These are phyloP conservation scores for Arachnomyces sp. DNA, from an alignment of 2,329 filamentous ascomycete species.

Conservation along the genomic window DNA sequence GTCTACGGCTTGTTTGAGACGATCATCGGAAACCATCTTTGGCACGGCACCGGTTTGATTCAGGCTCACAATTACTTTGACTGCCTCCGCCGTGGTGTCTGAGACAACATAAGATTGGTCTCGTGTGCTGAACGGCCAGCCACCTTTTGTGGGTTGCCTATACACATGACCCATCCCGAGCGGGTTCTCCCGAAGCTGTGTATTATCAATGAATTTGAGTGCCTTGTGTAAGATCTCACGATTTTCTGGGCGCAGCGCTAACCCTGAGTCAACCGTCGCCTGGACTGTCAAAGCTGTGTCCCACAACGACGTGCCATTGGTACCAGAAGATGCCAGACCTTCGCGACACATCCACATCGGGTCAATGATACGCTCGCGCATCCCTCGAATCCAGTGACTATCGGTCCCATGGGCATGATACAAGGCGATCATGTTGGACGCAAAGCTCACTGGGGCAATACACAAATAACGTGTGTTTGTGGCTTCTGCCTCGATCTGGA, in stretches of 20 bases:
- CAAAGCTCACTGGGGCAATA: not conserved
- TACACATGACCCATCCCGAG: not conserved
- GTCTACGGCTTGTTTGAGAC: slow-evolving; percentile 8
- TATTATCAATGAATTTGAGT: slow-evolving; percentile 4
- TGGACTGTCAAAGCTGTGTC: slow-evolving; percentile 6
- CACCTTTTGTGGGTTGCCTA: slow-evolving; percentile 4
- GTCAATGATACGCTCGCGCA: slow-evolving; percentile 2
- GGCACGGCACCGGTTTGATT: slow-evolving; percentile 2
- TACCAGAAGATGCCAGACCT: not conserved
- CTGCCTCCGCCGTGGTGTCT: slow-evolving; percentile 5
- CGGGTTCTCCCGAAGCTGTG: slow-evolving; percentile 3
- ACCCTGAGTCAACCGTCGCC: slow-evolving; percentile 1
- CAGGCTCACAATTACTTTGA: slow-evolving; percentile 7
- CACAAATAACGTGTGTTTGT: slow-evolving; percentile 1
- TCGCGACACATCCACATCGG: slow-evolving; percentile 3
- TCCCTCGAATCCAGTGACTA: slow-evolving; percentile 3
- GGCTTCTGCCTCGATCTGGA: slow-evolving; percentile 3
- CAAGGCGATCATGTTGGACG: slow-evolving; percentile 2
- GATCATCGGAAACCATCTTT: slow-evolving; percentile 7
- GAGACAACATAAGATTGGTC: slow-evolving; percentile 4
- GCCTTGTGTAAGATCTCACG: slow-evolving; percentile 3
- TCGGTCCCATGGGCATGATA: slow-evolving; percentile 3
- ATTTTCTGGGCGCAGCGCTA: not conserved
- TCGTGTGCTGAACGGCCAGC: slow-evolving; percentile 6
- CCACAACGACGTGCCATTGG: slow-evolving; percentile 1